phyloP scores from a whole-genome alignment of 148 eudicot species.

The Fagopyrum esculentum region DNA sequence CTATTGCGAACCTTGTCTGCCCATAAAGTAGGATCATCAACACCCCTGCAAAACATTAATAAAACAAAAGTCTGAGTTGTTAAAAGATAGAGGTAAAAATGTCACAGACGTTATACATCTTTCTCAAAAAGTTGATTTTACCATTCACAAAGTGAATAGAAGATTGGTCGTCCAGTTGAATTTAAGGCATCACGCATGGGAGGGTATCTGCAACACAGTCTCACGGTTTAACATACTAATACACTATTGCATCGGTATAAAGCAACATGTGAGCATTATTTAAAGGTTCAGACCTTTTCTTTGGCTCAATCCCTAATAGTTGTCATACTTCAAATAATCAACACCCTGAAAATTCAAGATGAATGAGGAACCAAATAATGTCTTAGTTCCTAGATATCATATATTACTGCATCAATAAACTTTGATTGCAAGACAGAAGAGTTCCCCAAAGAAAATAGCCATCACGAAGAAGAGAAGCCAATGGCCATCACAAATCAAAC shows the following conservation, averaged over 20 bases:
- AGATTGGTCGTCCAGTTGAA: slow-evolving; percentile 12
- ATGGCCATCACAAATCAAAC: too few relatives aligned
- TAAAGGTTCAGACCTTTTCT: slow-evolving; percentile 3
- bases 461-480: too few relatives aligned
- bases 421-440: too few relatives aligned
- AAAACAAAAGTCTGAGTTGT: not conserved
- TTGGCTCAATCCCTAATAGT: slow-evolving; percentile 13
- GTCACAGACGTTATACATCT: not conserved
- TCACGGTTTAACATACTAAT: not conserved
- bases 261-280: not conserved
- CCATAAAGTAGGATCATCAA: slow-evolving; percentile 16
- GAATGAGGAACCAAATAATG: not conserved
- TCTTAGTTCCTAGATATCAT: not conserved
- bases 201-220: slow-evolving; percentile 10
- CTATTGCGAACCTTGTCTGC: slow-evolving; percentile 13
- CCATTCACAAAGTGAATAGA: slow-evolving; percentile 14
- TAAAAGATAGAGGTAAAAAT: not conserved
- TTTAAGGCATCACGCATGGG: slow-evolving; percentile 16
- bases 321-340: slow-evolving; percentile 19
- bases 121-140: not conserved
- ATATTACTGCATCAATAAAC: not conserved
- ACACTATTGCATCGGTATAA: not conserved
- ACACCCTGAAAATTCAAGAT: slow-evolving; percentile 10
- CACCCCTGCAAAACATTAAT: slow-evolving; percentile 12
- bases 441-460: too few relatives aligned